A percentile compares a stretch with the other conserved stretches of the same genome.
These are phyloP conservation scores for Penicillium malachiteum DNA, from an alignment of 495 filamentous ascomycete species.

Conservation along the genomic window DNA sequence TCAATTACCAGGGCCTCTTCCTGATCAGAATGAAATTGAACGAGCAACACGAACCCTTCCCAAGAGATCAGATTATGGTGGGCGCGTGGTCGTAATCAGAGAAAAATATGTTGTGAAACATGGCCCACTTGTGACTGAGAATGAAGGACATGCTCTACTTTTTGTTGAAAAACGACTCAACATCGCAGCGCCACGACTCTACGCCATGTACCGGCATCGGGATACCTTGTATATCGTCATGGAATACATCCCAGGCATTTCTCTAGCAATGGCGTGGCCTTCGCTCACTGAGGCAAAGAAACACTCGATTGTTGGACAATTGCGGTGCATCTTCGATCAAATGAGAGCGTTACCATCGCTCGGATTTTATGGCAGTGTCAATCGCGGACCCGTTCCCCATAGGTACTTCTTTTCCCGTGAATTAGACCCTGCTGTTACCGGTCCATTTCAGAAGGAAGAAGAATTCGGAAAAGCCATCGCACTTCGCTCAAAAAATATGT, in stretches of 20 bases:
- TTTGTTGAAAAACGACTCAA: constrained; percentile 16
- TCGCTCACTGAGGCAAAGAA: constrained; percentile 25
- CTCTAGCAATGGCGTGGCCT: constrained; percentile 17
- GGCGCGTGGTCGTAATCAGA: constrained; percentile 17
- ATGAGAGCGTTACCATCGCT: constrained; percentile 30
- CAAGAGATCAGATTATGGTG: constrained; percentile 16
- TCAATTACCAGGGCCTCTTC: constrained; percentile 20
- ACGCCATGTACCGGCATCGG: constrained; percentile 17
- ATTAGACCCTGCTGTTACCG: constrained; percentile 23
- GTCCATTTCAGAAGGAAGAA: constrained; percentile 33
- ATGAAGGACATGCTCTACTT: constrained; percentile 18
- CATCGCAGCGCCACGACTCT: constrained; percentile 18
- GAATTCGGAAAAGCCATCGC: constrained; percentile 29
- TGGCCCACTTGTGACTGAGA: constrained; percentile 13
- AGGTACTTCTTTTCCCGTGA: constrained; percentile 30
- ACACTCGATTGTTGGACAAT: constrained; percentile 18
- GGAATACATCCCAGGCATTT: constrained; percentile 20
- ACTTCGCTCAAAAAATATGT: constrained; percentile 25
- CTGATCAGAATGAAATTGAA: constrained; percentile 21
- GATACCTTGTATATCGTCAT: constrained; percentile 19
- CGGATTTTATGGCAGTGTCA: constrained; percentile 26
- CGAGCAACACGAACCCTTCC: constrained; percentile 19
- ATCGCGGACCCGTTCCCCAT: constrained; percentile 27
- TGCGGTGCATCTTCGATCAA: constrained; percentile 26
- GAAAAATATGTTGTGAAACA: constrained; percentile 21